These are phyloP conservation scores for Zygnema cylindricum DNA, from an alignment of 139 green algal species.

Conservation along the genomic window DNA sequence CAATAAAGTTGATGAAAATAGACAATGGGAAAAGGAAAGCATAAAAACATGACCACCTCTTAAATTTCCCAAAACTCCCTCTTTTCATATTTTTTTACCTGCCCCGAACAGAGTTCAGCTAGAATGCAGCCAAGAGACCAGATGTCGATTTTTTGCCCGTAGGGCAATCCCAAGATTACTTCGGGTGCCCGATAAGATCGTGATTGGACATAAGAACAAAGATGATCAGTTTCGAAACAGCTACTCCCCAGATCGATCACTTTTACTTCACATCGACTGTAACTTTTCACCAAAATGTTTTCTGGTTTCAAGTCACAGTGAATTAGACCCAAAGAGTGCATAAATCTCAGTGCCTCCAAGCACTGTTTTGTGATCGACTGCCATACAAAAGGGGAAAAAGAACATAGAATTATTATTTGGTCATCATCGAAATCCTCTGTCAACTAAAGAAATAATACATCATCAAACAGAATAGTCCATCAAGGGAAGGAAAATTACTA, in stretches of 20 bases:
- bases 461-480: no score
- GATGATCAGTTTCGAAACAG: conserved; percentile 91
- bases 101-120: conserved; percentile 89
- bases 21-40: no score
- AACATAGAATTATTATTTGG: background rate
- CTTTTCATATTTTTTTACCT: no score
- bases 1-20: no score
- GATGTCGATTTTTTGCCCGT: conserved; percentile 85
- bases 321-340: conserved; percentile 90
- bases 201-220: conserved; percentile 90
- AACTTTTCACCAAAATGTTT: conserved; percentile 95
- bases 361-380: conserved; percentile 86
- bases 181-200: conserved; percentile 87
- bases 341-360: conserved; percentile 81
- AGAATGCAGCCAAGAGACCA: conserved; percentile 96
- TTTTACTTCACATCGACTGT: conserved; percentile 75
- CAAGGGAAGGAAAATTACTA: no score
- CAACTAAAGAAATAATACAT: no score
- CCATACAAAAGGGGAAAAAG: background rate
- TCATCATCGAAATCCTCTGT: conserved; percentile 4
- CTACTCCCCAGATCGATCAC: conserved; percentile 95
- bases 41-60: no score
- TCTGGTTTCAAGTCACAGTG: conserved; percentile 97
- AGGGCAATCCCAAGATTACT: conserved; percentile 9
- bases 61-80: background rate